Evolutionary conservation across 225 moss, liverwort and hornwort species (phyloP).

Genomic region (Polytrichum commune): DNA sequence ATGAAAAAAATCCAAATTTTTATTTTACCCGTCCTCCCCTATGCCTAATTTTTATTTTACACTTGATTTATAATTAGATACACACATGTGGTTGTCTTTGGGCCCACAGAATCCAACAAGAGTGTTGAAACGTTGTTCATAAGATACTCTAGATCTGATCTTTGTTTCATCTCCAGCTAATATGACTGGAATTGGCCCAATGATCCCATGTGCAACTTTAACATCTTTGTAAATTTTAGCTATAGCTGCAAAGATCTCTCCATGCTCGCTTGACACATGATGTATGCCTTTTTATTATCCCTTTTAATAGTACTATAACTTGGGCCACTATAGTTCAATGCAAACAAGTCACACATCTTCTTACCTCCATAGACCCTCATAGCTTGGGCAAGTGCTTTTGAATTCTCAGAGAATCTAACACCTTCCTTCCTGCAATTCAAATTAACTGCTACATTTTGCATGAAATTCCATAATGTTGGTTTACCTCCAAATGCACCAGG

Average conservation of each 20-base stretch:
- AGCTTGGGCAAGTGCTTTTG: background rate
- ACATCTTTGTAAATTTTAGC: background rate
- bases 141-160: background rate
- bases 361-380: background rate
- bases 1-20: background rate
- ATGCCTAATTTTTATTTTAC: too few relatives aligned
- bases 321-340: background rate
- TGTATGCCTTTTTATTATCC: background rate
- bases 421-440: background rate
- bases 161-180: conserved; percentile 4
- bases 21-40: background rate
- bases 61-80: background rate
- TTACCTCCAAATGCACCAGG: background rate
- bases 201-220: background rate
- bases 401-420: background rate
- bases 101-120: background rate
- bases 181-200: background rate
- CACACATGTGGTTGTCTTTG: background rate
- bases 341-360: background rate
- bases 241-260: background rate
- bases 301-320: background rate
- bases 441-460: background rate
- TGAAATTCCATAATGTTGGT: background rate
- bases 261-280: background rate
- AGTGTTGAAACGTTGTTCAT: background rate